Percentiles rank a stretch among this genome's conserved stretches.
These are phyloP conservation scores for Euphorbia tirucalli DNA, from an alignment of 345 rosid genomes.

Conservation along the genomic window DNA sequence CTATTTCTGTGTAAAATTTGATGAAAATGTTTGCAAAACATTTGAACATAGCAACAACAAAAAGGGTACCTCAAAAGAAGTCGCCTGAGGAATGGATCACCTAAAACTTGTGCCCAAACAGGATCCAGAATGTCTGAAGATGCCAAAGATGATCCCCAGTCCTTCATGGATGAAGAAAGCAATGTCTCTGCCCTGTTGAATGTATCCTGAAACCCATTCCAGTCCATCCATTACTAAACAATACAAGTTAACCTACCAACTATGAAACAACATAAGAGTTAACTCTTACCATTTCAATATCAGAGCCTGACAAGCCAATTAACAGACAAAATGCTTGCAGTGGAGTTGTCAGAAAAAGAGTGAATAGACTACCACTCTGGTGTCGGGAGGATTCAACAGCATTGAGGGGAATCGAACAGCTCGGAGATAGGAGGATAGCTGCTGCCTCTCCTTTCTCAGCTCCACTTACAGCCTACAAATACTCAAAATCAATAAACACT, in stretches of 20 bases:
- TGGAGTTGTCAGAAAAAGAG: conserved; percentile 82
- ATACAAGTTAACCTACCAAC: conserved; percentile 9
- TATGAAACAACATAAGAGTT: conserved; percentile 13
- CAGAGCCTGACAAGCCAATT: conserved; percentile 68
- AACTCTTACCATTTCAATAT: conserved; percentile 61
- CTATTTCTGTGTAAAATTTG: conserved; percentile 1
- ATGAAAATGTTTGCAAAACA: neutral
- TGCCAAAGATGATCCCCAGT: conserved; percentile 76
- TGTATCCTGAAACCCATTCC: conserved; percentile 45
- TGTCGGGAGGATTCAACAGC: conserved; percentile 58
- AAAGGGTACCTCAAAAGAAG: conserved; percentile 70
- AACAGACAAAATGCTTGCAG: conserved; percentile 82
- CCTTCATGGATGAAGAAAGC: conserved; percentile 65
- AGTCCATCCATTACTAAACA: conserved; percentile 14
- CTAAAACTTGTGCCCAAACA: conserved; percentile 84
- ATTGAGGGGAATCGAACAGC: conserved; percentile 45
- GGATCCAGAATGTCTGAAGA: conserved; percentile 67
- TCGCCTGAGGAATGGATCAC: conserved; percentile 85
- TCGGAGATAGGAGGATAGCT: conserved; percentile 82
- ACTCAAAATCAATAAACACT: conserved; percentile 1
- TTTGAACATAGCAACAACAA: neutral
- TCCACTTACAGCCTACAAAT: conserved; percentile 62
- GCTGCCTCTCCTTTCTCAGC: conserved; percentile 96
- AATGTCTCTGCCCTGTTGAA: conserved; percentile 64
- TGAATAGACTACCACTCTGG: conserved; percentile 74